Evolutionary conservation across 2,329 filamentous ascomycete species (phyloP).

Genomic region (Didymella lethalis): DNA sequence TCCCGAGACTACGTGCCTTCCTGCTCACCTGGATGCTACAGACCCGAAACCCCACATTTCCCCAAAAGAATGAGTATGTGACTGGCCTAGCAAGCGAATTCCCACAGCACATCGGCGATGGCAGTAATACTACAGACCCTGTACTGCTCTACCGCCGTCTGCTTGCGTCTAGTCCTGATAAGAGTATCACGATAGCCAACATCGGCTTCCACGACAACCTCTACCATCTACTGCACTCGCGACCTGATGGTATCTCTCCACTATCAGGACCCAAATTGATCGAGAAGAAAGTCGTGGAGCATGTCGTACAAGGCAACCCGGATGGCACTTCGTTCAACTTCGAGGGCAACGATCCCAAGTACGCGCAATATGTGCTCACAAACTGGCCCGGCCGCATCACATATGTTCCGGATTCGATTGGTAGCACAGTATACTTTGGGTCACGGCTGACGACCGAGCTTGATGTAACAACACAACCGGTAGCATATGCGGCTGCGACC

Average conservation of each 20-base stretch:
- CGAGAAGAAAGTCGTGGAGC: conserved; percentile 9
- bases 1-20: too few species aligned
- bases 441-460: conserved; percentile 9
- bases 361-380: conserved; percentile 8
- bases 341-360: conserved; percentile 4
- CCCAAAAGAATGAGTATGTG: conserved; percentile 6
- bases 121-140: conserved; percentile 8
- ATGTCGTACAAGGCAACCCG: conserved; percentile 9
- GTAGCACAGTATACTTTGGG: conserved; percentile 4
- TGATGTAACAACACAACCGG: background rate
- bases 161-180: background rate
- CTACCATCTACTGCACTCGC: conserved; percentile 6
- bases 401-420: conserved; percentile 7
- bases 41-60: conserved; percentile 11
- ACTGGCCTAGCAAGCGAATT: conserved; percentile 2
- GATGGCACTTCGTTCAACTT: conserved; percentile 11
- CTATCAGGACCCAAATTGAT: background rate
- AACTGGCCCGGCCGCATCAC: conserved; percentile 11
- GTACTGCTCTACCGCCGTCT: conserved; percentile 2
- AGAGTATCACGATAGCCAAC: conserved; percentile 7
- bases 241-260: conserved; percentile 1
- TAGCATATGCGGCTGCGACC: conserved; percentile 7
- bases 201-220: conserved; percentile 13
- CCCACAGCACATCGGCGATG: conserved; percentile 6
- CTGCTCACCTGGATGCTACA: background rate